phyloP scores from a whole-genome alignment of 345 rosid species.

The Gossypium stocksii region DNA sequence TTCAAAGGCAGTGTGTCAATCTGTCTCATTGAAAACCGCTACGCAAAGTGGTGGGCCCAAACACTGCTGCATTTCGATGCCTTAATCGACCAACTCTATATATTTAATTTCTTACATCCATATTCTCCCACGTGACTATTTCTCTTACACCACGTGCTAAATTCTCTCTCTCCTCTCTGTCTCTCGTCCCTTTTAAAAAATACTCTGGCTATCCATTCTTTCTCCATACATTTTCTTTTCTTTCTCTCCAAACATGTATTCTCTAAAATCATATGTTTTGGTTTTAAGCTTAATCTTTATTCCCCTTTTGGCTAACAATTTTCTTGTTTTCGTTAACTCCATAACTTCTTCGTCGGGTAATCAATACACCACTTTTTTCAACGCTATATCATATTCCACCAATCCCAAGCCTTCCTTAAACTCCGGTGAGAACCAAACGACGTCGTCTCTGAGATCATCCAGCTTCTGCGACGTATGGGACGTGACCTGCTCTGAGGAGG shows the following conservation, averaged over 20 bases:
- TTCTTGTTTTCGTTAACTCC: background rate
- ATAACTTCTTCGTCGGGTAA: background rate
- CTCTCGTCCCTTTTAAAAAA: too few relatives aligned
- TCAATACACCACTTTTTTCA: slow-evolving; percentile 11
- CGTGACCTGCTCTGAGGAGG: slow-evolving; percentile 30
- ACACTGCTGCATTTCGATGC: slow-evolving; percentile 18
- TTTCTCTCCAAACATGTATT: slow-evolving; percentile 14
- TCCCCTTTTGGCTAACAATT: background rate
- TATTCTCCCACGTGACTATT: slow-evolving; percentile 38
- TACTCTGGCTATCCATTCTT: background rate
- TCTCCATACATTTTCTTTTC: background rate
- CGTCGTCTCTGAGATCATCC: background rate
- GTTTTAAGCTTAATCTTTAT: slow-evolving; percentile 6
- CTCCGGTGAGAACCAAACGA: slow-evolving; percentile 18
- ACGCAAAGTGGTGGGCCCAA: slow-evolving; percentile 24
- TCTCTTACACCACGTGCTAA: slow-evolving; percentile 39
- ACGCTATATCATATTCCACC: slow-evolving; percentile 16
- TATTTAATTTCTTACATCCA: background rate
- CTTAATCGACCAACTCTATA: background rate
- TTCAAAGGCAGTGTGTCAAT: background rate
- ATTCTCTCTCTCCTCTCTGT: background rate
- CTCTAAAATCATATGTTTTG: background rate
- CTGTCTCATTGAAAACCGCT: background rate
- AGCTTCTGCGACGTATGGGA: slow-evolving; percentile 27
- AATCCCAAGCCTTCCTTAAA: slow-evolving; percentile 6